Conservation (phyloP, 1,139 yeast genomes). For the Sugiyamaella castrensis region DNA sequence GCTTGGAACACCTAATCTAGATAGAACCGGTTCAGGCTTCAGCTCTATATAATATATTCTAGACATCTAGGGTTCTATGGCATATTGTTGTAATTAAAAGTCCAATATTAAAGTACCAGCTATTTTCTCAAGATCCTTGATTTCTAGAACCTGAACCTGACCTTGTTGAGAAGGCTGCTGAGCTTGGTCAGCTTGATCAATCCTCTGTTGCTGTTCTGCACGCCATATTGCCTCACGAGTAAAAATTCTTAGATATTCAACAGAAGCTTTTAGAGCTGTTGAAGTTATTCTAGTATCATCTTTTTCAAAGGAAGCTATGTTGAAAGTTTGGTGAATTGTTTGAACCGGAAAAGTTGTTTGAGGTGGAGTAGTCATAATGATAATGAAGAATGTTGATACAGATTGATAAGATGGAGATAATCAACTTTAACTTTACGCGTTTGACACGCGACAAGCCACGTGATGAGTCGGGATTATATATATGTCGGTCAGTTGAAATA, state of each 20-base stretch:
- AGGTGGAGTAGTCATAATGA: neutral
- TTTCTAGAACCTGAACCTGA: constrained; percentile 21
- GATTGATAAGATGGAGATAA: too few species aligned
- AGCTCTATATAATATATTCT: too few species aligned
- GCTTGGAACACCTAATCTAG: too few species aligned
- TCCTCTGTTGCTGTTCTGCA: constrained; percentile 25
- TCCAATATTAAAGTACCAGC: constrained; percentile 29
- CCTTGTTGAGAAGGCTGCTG: constrained; percentile 3
- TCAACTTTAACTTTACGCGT: too few species aligned
- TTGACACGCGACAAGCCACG: too few species aligned
- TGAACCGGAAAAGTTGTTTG: constrained; percentile 24
- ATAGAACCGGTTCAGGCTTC: too few species aligned
- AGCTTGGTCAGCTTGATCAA: neutral
- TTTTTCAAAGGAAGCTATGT: constrained; percentile 27
- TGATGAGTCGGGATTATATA: too few species aligned
- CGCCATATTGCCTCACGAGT: constrained; percentile 37
- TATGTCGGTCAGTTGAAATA: too few species aligned
- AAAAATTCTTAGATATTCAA: constrained; percentile 33
- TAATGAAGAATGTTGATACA: too few species aligned
- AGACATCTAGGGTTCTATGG: too few species aligned
- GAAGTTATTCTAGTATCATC: constrained; percentile 29
- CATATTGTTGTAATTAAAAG: constrained; percentile 17
- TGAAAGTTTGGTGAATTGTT: constrained; percentile 27
- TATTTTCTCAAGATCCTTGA: constrained; percentile 25
- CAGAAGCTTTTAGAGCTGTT: constrained; percentile 29